Base-by-base conservation (phyloP, 73 alveolate species). In the Urostyla sp. region DNA sequence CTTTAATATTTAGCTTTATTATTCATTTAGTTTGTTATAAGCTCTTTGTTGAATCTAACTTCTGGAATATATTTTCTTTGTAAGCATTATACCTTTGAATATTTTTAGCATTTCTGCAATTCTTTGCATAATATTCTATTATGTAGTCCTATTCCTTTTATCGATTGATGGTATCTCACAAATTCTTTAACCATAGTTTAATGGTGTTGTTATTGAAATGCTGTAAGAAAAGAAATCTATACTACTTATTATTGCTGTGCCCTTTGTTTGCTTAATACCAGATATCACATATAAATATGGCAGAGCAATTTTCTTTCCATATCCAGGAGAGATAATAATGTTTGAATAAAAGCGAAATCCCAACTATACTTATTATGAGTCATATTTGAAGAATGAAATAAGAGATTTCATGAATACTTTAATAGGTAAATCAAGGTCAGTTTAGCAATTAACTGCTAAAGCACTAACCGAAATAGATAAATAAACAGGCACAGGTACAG, bases 1-100 rank as follows among this genome's bases (percentile, higher is more conserved):
- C 98, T 0, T 55, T 92, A 43, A 67, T 85, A 74, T 94, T 94
- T 75, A 86, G 96, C 72, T 43, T 92, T 18, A 92, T 94, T 50
- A 89, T 94, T 60, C 98, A 94, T 80, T 72, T 94, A 35, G 97
- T 94, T 28, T 72, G 91, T 15, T 92, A 88, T 67, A 94, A 94
- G 74, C 88, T 95, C 79, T 90, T 95, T 75, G 57, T 95, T 23
- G 95, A 89, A 13, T 79, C 96, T 50, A 88, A 73, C 83, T 92
- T 76, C 72, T 95, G 98, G 98, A 92, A 92, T 74, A 50, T 79
- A 53, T 61, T 92, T 8, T 92, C 90, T 50, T 48, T 95, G 75
- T 58, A 58, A 58, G 24, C 16, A 5, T 58, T 4, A 16, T 15
- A 31, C 8, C 21, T 16, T n/a, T 7, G 13, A 10, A 21, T 58